These are phyloP conservation scores for Durotheca rogersii DNA, from an alignment of 495 filamentous ascomycete species.

Conservation along the genomic window DNA sequence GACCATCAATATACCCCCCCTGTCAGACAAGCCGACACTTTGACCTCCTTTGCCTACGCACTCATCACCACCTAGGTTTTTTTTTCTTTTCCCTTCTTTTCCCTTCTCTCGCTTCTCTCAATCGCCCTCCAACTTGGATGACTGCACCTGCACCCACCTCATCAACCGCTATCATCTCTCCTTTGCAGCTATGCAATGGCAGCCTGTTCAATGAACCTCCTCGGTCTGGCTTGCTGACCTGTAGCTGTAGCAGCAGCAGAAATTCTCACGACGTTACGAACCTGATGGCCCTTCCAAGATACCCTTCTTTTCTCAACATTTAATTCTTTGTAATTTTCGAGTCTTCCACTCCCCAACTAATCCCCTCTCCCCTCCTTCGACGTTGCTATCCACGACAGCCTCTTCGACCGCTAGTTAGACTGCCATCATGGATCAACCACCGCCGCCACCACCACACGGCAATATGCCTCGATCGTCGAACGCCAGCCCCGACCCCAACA, in stretches of 20 bases:
- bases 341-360: slow-evolving; percentile 24
- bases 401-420: slow-evolving; percentile 16
- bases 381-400: slow-evolving; percentile 7
- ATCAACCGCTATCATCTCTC: background rate
- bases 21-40: slow-evolving; percentile 13
- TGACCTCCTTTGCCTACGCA: background rate
- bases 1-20: slow-evolving; percentile 10
- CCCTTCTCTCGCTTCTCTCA: background rate
- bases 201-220: too few species aligned
- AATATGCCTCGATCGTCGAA: slow-evolving; percentile 54
- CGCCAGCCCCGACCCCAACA: too few species aligned
- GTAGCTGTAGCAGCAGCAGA: slow-evolving; percentile 4
- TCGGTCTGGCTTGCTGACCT: slow-evolving; percentile 7
- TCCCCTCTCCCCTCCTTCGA: slow-evolving; percentile 10
- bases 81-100: slow-evolving; percentile 1
- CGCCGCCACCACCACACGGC: slow-evolving; percentile 69
- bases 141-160: too few species aligned
- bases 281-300: slow-evolving; percentile 43
- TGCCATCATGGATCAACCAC: slow-evolving; percentile 27
- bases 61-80: background rate
- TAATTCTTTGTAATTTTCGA: slow-evolving; percentile 27
- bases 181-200: background rate
- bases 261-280: slow-evolving; percentile 34
- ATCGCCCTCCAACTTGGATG: too few species aligned
- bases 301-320: slow-evolving; percentile 26